Base-by-base conservation (phyloP, 202 grass and related monocot genomes). In the Elaeis oleifera region DNA sequence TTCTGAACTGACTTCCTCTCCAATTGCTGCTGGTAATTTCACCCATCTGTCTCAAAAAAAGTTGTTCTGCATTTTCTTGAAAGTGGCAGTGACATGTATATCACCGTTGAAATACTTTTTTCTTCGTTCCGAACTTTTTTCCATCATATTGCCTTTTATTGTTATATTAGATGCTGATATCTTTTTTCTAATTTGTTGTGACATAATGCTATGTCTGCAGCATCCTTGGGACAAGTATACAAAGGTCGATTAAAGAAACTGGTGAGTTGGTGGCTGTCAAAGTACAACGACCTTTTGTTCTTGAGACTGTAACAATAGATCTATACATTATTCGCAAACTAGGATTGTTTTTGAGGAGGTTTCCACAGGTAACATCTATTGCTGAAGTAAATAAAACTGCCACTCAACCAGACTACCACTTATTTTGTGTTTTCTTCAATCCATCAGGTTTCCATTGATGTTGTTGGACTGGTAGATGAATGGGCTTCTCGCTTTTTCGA, bases 401-500 rank as follows among this genome's bases (percentile, higher is more conserved):
- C 16, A 50, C 13, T 9, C 23, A 36, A 28, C 1, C 24, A 16
- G 53, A 14, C 53, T 24, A n/a, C 59, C 15, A 63, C 3, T 49
- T 51, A 28, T 60, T 54, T 59, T 59, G 53, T 61, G 27, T 18
- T 51, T 14, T 19, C 55, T 60, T 44, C 9, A 58, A 75, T 15
- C 15, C 72, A 18, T 70, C 61, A 97, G 88, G 71, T 97, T 11
- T 83, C 92, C 23, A 16, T 97, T 82, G 92, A 97, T 79, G 84
- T 97, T 50, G 92, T 97, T 78, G 92, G 92, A 32, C 79, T 97
- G 56, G 92, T 97, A 57, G 84, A 91, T 79, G 92, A 97, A 72
- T 97, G 92, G 92, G 84, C 92, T 50, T 71, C 92, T 76, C 87
- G 88, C 3, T 91, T 97, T 74, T 97, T 97, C 54, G 92, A 97